These are phyloP conservation scores for Pulveroboletus sp. DNA, from an alignment of 768 basidiomycete genomes.

Conservation along the genomic window DNA sequence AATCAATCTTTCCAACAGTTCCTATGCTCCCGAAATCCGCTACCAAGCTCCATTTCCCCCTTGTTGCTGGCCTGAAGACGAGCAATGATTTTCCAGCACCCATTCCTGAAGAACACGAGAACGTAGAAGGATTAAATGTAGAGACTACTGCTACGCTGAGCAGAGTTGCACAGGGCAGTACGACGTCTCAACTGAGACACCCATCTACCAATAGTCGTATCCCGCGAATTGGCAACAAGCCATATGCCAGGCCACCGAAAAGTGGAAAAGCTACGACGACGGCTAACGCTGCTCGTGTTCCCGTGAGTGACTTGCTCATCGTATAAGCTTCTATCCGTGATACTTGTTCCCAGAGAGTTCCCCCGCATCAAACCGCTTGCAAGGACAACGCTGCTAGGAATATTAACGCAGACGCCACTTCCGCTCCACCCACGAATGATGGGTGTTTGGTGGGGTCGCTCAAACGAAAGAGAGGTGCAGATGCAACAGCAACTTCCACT, in stretches of 20 bases:
- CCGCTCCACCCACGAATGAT: slow-evolving; percentile 6
- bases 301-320: slow-evolving; percentile 16
- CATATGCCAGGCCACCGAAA: slow-evolving; percentile 45
- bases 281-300: slow-evolving; percentile 1
- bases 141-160: slow-evolving; percentile 12
- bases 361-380: slow-evolving; percentile 8
- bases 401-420: slow-evolving; percentile 7
- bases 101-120: slow-evolving; percentile 34
- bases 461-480: slow-evolving; percentile 32
- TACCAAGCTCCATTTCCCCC: slow-evolving; percentile 28
- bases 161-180: slow-evolving; percentile 20
- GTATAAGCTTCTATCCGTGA: neutral
- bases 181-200: slow-evolving; percentile 49
- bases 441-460: slow-evolving; percentile 16
- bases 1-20: slow-evolving; percentile 20
- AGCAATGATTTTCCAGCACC: slow-evolving; percentile 21
- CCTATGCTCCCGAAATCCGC: slow-evolving; percentile 4
- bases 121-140: neutral
- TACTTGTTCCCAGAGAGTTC: slow-evolving; percentile 3
- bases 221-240: slow-evolving; percentile 56
- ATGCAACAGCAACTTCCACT: slow-evolving; percentile 15
- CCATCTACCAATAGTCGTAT: slow-evolving; percentile 49
- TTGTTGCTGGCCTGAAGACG: slow-evolving; percentile 21
- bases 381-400: slow-evolving; percentile 11
- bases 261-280: slow-evolving; percentile 8